Evolutionary conservation across 768 basidiomycete genomes (phyloP).

Genomic region (Naganishia antarctica): DNA sequence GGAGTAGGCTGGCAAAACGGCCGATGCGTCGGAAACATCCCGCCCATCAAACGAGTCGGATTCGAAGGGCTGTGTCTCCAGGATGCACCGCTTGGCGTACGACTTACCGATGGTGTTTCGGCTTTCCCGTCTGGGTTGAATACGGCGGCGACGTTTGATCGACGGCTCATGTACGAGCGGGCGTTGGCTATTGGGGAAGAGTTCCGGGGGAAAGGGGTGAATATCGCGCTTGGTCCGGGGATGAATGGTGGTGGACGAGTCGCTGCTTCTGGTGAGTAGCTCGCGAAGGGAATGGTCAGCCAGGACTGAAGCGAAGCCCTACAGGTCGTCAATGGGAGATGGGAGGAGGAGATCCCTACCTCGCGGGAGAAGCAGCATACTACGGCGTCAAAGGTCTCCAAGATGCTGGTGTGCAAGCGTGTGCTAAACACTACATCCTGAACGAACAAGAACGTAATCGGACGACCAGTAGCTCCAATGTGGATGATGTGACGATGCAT

Average conservation of each 20-base stretch:
- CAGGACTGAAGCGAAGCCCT: background rate
- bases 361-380: slow-evolving; percentile 67
- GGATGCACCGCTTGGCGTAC: slow-evolving; percentile 69
- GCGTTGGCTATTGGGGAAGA: slow-evolving; percentile 77
- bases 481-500: slow-evolving; percentile 74
- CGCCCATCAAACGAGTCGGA: slow-evolving; percentile 33
- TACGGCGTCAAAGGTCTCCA: slow-evolving; percentile 83
- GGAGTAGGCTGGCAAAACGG: slow-evolving; percentile 50
- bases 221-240: slow-evolving; percentile 59
- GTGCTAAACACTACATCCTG: slow-evolving; percentile 44
- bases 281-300: no score
- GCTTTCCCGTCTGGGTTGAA: slow-evolving; percentile 82
- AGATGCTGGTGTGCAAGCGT: slow-evolving; percentile 67
- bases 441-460: slow-evolving; percentile 53
- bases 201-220: slow-evolving; percentile 74
- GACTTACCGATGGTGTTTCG: slow-evolving; percentile 66
- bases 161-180: slow-evolving; percentile 67
- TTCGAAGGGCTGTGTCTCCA: slow-evolving; percentile 47
- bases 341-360: slow-evolving; percentile 82
- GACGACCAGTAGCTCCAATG: slow-evolving; percentile 55
- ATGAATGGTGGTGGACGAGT: slow-evolving; percentile 11
- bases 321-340: slow-evolving; percentile 87
- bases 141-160: slow-evolving; percentile 77
- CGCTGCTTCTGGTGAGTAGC: background rate
- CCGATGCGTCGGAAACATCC: slow-evolving; percentile 46